These are phyloP conservation scores for Cymodocea nodosa DNA, from an alignment of 116 monocot species.

Conservation along the genomic window DNA sequence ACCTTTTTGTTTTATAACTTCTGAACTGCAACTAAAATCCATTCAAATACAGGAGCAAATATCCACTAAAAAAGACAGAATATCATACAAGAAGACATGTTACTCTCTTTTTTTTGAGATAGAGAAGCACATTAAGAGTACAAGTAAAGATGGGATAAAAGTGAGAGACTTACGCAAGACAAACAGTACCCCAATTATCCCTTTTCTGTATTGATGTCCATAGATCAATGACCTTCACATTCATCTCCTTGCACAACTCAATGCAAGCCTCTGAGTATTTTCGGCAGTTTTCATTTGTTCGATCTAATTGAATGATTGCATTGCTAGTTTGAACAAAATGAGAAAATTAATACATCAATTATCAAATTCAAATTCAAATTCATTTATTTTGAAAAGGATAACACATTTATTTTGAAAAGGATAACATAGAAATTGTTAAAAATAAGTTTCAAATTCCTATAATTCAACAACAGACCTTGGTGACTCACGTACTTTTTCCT, in stretches of 20 bases:
- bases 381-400: neutral
- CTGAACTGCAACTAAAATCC: no score
- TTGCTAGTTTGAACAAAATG: neutral
- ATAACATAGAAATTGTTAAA: neutral
- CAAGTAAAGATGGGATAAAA: neutral
- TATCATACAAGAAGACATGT: no score
- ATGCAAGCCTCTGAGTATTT: conserved; percentile 76
- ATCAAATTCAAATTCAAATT: neutral
- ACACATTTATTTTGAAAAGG: neutral
- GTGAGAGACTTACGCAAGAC: conserved; percentile 62
- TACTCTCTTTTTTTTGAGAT: no score
- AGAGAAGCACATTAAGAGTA: neutral
- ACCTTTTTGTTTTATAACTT: no score
- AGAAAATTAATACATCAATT: neutral
- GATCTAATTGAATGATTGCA: conserved; percentile 13
- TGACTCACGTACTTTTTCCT: conserved; percentile 28
- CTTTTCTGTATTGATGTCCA: conserved; percentile 58
- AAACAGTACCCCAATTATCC: conserved; percentile 57
- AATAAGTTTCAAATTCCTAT: neutral
- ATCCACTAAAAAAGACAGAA: no score
- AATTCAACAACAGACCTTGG: conserved; percentile 26
- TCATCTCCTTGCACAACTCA: conserved; percentile 58
- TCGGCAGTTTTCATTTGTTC: conserved; percentile 64
- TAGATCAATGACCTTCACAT: conserved; percentile 58
- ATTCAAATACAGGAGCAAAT: no score